phyloP scores from a whole-genome alignment of 2,329 filamentous ascomycete species.

The Ophiostoma quercus region DNA sequence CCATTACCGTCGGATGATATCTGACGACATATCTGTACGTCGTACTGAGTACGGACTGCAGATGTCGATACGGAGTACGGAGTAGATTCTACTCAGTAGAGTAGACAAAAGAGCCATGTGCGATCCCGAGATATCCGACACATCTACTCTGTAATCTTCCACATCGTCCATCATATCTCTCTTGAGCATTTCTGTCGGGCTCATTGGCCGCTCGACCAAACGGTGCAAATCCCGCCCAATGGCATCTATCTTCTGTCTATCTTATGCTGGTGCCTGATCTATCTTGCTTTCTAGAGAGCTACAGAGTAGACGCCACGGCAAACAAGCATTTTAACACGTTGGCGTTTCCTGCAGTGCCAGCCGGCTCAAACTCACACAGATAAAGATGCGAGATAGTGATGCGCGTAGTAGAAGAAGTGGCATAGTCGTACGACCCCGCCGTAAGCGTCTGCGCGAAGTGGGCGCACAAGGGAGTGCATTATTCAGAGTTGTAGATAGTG shows the following conservation, averaged over 20 bases:
- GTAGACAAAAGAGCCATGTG: background rate
- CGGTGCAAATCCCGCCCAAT: constrained; percentile 7
- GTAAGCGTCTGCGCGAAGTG: background rate
- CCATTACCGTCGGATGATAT: background rate
- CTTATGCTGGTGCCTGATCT: background rate
- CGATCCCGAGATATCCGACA: constrained; percentile 7
- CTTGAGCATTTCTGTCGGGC: background rate
- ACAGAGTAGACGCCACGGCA: background rate
- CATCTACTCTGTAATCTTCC: too few species aligned
- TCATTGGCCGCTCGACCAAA: background rate
- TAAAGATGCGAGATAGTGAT: background rate
- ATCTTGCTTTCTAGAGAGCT: too few species aligned
- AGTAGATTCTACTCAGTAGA: too few species aligned
- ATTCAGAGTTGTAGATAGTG: background rate
- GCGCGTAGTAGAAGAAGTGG: background rate
- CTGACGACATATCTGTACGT: background rate
- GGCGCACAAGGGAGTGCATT: background rate
- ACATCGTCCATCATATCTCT: too few species aligned
- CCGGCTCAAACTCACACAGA: background rate
- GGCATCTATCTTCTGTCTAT: background rate
- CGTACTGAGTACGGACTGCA: too few species aligned
- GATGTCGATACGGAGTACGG: too few species aligned
- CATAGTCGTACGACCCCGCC: constrained; percentile 2
- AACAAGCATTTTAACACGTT: background rate
- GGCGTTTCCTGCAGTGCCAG: background rate